These are phyloP conservation scores for Xanthoconium purpureum DNA, from an alignment of 768 basidiomycete species.

Conservation along the genomic window DNA sequence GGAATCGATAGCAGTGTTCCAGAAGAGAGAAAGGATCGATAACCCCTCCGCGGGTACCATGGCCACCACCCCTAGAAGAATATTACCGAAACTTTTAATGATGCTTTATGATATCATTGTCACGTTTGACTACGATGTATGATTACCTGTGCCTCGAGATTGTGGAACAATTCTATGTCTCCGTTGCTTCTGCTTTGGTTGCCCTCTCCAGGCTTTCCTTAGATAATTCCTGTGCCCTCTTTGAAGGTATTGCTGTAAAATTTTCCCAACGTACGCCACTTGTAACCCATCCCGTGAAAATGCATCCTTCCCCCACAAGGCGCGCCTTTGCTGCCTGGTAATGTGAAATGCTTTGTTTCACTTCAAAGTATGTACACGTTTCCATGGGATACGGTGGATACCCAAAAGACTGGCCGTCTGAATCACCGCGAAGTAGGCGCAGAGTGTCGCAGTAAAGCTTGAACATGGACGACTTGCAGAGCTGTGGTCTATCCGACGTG, in stretches of 20 bases:
- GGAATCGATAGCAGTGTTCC: constrained; percentile 8
- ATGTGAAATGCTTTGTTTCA: constrained; percentile 39
- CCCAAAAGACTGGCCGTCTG: neutral
- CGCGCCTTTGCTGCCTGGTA: constrained; percentile 53
- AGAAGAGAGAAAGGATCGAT: constrained; percentile 32
- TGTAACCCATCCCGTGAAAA: constrained; percentile 62
- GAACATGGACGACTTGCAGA: constrained; percentile 55
- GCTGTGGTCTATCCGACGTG: constrained; percentile 40
- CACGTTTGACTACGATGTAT: constrained; percentile 8
- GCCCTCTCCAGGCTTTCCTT: too few species aligned
- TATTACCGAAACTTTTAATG: constrained; percentile 10
- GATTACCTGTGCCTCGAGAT: constrained; percentile 1
- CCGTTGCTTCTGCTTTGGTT: neutral
- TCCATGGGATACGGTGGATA: constrained; percentile 11
- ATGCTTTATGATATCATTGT: constrained; percentile 14
- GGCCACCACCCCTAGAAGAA: constrained; percentile 5
- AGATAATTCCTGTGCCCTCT: constrained; percentile 1
- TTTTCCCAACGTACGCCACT: constrained; percentile 53
- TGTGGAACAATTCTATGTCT: constrained; percentile 1
- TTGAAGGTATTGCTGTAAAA: constrained; percentile 34
- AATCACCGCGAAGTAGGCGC: constrained; percentile 9
- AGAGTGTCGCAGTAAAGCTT: constrained; percentile 38
- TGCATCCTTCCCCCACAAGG: constrained; percentile 42
- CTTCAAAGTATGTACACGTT: constrained; percentile 41
- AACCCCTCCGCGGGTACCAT: constrained; percentile 1